These are phyloP conservation scores for Astragalus glycyphyllos DNA, from an alignment of 306 rosid species.

Conservation along the genomic window DNA sequence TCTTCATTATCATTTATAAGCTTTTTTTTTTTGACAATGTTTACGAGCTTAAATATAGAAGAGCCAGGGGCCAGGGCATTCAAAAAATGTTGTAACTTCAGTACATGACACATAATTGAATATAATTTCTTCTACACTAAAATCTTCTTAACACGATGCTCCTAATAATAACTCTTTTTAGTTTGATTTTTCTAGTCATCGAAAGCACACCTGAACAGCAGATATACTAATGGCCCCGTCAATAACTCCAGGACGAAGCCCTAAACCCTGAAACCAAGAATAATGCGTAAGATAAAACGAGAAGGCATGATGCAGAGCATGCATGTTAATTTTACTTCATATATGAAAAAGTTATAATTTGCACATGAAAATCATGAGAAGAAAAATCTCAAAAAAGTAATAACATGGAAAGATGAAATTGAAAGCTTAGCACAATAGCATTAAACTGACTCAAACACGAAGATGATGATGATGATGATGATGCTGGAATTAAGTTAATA, in stretches of 20 bases:
- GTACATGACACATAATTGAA: conserved; percentile 1
- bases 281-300: not conserved
- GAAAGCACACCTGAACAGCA: conserved; percentile 80
- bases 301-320: not conserved
- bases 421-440: not conserved
- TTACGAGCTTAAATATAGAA: too few relatives aligned
- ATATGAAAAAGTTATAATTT: not conserved
- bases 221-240: conserved; percentile 97
- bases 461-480: not conserved
- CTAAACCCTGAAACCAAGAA: conserved; percentile 77
- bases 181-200: conserved; percentile 12
- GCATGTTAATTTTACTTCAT: not conserved
- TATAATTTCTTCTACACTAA: not conserved
- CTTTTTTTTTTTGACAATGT: too few relatives aligned
- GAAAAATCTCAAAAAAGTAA: not conserved
- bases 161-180: not conserved
- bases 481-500: conserved; percentile 25
- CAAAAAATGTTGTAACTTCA: not conserved
- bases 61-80: not conserved
- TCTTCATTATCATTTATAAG: not conserved
- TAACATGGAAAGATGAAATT: not conserved
- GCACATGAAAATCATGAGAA: not conserved
- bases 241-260: conserved; percentile 87
- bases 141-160: not conserved
- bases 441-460: not conserved